These are phyloP conservation scores for Yamadazyma olivae DNA, from an alignment of 805 yeast species.

Conservation along the genomic window DNA sequence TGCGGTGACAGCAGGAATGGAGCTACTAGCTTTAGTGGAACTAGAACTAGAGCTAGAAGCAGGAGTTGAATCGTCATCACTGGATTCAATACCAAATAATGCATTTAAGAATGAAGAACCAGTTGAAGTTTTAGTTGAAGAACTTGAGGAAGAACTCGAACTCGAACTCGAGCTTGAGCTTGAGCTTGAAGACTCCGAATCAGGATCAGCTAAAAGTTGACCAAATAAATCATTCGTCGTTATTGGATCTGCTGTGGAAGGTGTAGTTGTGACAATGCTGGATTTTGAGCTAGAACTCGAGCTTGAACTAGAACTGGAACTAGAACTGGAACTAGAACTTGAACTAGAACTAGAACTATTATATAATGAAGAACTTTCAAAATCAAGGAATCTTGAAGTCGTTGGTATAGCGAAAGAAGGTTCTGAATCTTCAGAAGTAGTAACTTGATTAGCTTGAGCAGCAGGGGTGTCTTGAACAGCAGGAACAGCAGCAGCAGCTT, in stretches of 20 bases:
- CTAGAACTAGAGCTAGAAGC: constrained; percentile 8
- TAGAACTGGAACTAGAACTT: constrained; percentile 11
- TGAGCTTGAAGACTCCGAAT: constrained; percentile 10
- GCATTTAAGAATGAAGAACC: constrained; percentile 2
- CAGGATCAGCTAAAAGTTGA: constrained; percentile 5
- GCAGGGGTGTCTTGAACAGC: constrained; percentile 3
- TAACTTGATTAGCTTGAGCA: background rate
- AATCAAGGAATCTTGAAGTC: constrained; percentile 1
- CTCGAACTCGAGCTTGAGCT: constrained; percentile 14
- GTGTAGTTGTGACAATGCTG: constrained; percentile 4
- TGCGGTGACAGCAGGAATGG: constrained; percentile 3
- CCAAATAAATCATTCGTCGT: constrained; percentile 2
- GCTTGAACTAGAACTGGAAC: constrained; percentile 12
- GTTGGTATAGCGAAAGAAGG: background rate
- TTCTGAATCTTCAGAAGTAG: constrained; percentile 3
- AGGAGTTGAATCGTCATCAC: constrained; percentile 5
- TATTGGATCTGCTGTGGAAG: constrained; percentile 2
- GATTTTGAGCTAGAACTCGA: constrained; percentile 11
- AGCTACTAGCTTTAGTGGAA: constrained; percentile 8
- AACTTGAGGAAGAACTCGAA: constrained; percentile 9
- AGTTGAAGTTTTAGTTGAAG: constrained; percentile 5
- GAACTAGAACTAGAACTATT: constrained; percentile 9
- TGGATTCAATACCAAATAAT: constrained; percentile 6
- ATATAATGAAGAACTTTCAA: background rate
- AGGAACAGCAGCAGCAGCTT: constrained; percentile 1